phyloP scores from a whole-genome alignment of 805 yeast genomes.

The Hanseniaspora nectarophila region DNA sequence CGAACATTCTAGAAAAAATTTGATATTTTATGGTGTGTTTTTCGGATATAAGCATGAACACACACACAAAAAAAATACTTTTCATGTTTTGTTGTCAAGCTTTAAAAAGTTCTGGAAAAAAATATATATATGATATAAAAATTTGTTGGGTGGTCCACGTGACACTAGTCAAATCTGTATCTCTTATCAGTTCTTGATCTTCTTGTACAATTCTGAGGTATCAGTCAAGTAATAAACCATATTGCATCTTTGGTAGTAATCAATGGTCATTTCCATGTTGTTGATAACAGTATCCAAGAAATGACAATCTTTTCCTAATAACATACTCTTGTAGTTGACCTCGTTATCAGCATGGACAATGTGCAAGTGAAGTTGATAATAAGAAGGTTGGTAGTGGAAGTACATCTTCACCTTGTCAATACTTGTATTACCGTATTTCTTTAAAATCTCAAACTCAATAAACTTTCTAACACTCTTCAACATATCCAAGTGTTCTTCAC shows the following conservation, averaged over 20 bases:
- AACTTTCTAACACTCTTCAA: conserved; percentile 37
- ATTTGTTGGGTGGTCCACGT: background rate
- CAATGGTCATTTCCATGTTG: conserved; percentile 41
- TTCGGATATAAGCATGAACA: background rate
- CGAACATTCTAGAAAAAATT: conserved; percentile 1
- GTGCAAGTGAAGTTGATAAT: conserved; percentile 90
- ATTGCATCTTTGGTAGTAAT: conserved; percentile 9
- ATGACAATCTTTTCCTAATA: conserved; percentile 63
- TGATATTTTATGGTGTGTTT: background rate
- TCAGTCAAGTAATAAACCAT: conserved; percentile 9
- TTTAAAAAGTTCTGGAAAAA: background rate
- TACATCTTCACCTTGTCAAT: conserved; percentile 58
- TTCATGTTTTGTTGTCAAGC: too few species aligned
- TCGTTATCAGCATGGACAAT: conserved; percentile 63
- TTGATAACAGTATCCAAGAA: conserved; percentile 73
- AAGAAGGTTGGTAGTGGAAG: conserved; percentile 90
- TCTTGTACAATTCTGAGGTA: conserved; percentile 1
- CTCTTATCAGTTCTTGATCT: background rate
- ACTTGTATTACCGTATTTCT: conserved; percentile 35
- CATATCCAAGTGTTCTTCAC: conserved; percentile 44
- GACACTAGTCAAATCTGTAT: background rate
- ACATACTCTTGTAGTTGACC: conserved; percentile 55
- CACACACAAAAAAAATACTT: background rate
- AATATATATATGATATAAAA: too few species aligned
- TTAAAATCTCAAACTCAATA: conserved; percentile 38